A percentile compares a stretch with the other conserved stretches of the same genome.
Evolutionary conservation across 1,284 basidiomycete genomes (phyloP).

Genomic region (Ceratobasidium sp.): DNA sequence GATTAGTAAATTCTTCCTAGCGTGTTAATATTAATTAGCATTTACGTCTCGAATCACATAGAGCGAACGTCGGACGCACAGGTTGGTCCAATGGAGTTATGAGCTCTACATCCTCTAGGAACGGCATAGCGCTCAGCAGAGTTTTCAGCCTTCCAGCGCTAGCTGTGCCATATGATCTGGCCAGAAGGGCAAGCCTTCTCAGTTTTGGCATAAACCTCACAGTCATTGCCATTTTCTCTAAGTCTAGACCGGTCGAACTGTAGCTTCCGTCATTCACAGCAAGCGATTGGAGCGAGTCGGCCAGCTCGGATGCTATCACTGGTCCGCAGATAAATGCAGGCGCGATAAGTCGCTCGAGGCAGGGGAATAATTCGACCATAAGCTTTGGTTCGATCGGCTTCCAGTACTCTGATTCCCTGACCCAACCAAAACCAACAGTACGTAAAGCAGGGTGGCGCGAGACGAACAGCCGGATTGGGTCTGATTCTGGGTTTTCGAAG

Average conservation of each 20-base stretch:
- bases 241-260: too few relatives aligned
- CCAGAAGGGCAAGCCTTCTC: background rate
- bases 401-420: background rate
- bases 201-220: background rate
- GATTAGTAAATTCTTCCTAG: background rate
- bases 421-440: constrained; percentile 5
- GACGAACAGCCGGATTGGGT: background rate
- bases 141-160: background rate
- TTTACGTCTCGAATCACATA: background rate
- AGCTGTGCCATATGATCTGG: too few relatives aligned
- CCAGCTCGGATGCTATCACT: background rate
- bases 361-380: background rate
- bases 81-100: background rate
- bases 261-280: background rate
- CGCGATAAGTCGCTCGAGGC: background rate
- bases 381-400: background rate
- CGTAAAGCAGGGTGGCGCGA: background rate
- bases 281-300: background rate
- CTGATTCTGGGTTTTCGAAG: background rate
- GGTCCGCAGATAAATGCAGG: background rate
- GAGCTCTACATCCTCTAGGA: background rate
- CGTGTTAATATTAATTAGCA: background rate
- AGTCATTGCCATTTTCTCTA: too few relatives aligned
- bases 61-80: background rate
- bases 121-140: background rate